Evolutionary conservation across 805 yeast genomes (phyloP).

Genomic region (Spathaspora gorwiae): DNA sequence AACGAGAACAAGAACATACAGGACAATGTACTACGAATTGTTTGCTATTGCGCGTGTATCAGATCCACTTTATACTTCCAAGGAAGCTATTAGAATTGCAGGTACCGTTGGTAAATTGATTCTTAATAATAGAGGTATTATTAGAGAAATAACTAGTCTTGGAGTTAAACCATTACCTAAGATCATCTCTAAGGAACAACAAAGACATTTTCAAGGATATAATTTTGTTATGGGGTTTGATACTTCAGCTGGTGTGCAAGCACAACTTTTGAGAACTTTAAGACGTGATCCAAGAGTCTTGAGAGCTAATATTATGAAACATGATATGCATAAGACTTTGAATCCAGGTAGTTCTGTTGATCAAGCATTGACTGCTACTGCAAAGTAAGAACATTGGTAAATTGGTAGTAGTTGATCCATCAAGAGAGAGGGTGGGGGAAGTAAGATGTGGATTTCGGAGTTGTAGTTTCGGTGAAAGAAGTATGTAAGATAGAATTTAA

Average conservation of each 20-base stretch:
- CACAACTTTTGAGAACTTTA: conserved; percentile 74
- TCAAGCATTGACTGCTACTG: conserved; percentile 24
- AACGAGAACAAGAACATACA: neutral
- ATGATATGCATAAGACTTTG: conserved; percentile 47
- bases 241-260: conserved; percentile 78
- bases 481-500: too few species aligned
- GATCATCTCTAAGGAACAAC: conserved; percentile 79
- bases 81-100: conserved; percentile 40
- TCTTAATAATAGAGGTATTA: conserved; percentile 88
- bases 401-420: neutral
- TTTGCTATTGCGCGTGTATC: conserved; percentile 83
- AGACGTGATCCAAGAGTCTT: conserved; percentile 88
- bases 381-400: conserved; percentile 3
- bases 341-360: conserved; percentile 57
- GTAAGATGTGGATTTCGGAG: neutral
- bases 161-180: conserved; percentile 79
- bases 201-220: conserved; percentile 84
- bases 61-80: conserved; percentile 44
- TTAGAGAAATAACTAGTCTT: conserved; percentile 73
- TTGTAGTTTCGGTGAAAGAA: too few species aligned
- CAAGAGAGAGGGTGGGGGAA: neutral
- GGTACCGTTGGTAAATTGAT: conserved; percentile 76
- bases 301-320: conserved; percentile 68
- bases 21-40: conserved; percentile 77
- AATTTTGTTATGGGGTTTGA: conserved; percentile 86